Evolutionary conservation across 257 asterid species (phyloP), one percentile per base, ranked within the genome.

Genomic region (Verbena officinalis): DNA sequence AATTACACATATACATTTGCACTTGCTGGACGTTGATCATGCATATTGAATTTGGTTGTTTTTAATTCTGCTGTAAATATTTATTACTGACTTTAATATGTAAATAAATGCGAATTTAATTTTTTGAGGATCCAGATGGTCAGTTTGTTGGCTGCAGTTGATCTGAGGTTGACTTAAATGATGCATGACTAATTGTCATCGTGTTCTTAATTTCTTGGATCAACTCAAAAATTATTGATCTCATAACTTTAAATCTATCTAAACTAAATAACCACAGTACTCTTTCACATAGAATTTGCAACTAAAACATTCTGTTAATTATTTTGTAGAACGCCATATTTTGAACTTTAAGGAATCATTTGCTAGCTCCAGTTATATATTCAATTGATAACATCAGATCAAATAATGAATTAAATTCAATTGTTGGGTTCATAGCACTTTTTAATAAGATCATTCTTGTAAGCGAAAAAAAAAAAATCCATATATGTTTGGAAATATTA

Each of bases 101-200:
- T 13, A 19, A 53, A 16, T 55, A 62, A 71, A 23, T 43, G 39
- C 3, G 40, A 7, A 36, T 4, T 36, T 23, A 34, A 42, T 49
- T 27, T 40, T 60, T 64, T 64, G 73, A 65, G 44, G 77, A 65
- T 65, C 73, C 69, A 72, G 59, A 50, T 50, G 68, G 62, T 58
- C 23, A 52, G 51, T 58, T 64, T 64, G 67, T 64, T 55, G 71
- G 56, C 11, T 38, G 39, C 61, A 56, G 38, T 64, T 48, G 34
- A 22, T 51, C 40, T 66, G 34, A 60, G 59, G 43, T 59, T 51
- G 60, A 60, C 63, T 62, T 17, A 31, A 46, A 6, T 6, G 40
- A 3, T 36, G n/a, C n/a, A n/a, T n/a, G 11, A 5, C 40, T 23
- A 34, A 0, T 23, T 27, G 34, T 22, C 51, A 71, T 62, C 51